Evolutionary conservation across 2,329 filamentous ascomycete species (phyloP).

Genomic region (Dichotomopilus funicola): DNA sequence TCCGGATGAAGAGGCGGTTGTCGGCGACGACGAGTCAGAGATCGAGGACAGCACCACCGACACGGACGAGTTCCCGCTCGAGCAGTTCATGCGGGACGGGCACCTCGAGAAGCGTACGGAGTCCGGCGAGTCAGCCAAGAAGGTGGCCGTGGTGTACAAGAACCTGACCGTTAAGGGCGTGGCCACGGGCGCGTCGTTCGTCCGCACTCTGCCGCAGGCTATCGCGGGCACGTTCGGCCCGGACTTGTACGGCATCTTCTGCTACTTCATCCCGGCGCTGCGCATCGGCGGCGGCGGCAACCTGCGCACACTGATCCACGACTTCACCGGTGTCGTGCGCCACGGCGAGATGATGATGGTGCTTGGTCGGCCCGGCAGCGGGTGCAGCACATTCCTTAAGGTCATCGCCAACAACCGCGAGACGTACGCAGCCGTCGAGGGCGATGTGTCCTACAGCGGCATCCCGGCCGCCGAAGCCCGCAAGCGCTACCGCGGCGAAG

Average conservation of each 20-base stretch:
- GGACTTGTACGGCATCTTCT: conserved; percentile 62
- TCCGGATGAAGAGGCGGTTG: background rate
- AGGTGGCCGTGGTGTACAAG: conserved; percentile 71
- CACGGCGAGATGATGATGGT: conserved; percentile 53
- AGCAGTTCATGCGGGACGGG: conserved; percentile 64
- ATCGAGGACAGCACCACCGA: conserved; percentile 30
- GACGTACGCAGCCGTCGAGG: conserved; percentile 50
- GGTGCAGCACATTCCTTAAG: conserved; percentile 38
- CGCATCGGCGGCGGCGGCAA: conserved; percentile 13
- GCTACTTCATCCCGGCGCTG: conserved; percentile 31
- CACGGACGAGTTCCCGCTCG: conserved; percentile 60
- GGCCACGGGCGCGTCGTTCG: conserved; percentile 59
- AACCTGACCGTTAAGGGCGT: conserved; percentile 68
- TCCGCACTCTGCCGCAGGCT: conserved; percentile 54
- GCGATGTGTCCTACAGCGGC: conserved; percentile 52
- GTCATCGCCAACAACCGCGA: conserved; percentile 49
- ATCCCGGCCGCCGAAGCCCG: conserved; percentile 53
- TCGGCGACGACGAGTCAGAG: conserved; percentile 27
- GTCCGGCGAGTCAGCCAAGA: conserved; percentile 60
- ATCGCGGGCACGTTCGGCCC: conserved; percentile 74
- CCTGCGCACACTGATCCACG: conserved; percentile 34
- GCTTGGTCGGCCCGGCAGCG: conserved; percentile 50
- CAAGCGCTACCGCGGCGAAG: conserved; percentile 30
- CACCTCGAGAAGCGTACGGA: conserved; percentile 68
- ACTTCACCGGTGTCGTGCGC: conserved; percentile 50